A percentile compares a stretch with the other conserved stretches of the same genome.
phyloP scores from a whole-genome alignment of 495 filamentous ascomycete genomes.

The Daldinia decipiens region DNA sequence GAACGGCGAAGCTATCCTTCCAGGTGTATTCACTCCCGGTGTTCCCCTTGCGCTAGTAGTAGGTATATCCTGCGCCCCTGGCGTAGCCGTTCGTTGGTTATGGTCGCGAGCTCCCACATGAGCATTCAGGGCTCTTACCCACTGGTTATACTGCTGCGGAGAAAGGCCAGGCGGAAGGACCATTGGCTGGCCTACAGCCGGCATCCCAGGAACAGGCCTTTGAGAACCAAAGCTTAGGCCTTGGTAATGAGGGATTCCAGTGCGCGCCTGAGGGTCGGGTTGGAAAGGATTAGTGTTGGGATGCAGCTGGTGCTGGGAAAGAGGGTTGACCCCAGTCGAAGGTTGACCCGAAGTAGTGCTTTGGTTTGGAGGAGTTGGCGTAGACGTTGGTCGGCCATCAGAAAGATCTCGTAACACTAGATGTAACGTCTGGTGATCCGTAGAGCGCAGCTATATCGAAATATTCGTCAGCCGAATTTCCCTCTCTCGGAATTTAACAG shows the following conservation, averaged over 20 bases:
- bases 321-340: slow-evolving; percentile 10
- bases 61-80: slow-evolving; percentile 17
- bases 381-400: slow-evolving; percentile 46
- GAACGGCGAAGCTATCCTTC: slow-evolving; percentile 39
- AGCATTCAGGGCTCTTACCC: slow-evolving; percentile 37
- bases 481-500: background rate
- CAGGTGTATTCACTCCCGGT: slow-evolving; percentile 37
- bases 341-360: slow-evolving; percentile 26
- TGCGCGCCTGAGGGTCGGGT: slow-evolving; percentile 24
- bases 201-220: slow-evolving; percentile 27
- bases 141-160: slow-evolving; percentile 44
- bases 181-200: slow-evolving; percentile 31
- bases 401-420: slow-evolving; percentile 66
- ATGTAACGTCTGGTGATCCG: slow-evolving; percentile 66
- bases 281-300: slow-evolving; percentile 28
- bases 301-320: slow-evolving; percentile 32
- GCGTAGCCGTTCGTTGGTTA: slow-evolving; percentile 14
- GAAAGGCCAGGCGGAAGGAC: slow-evolving; percentile 20
- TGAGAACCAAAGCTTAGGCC: slow-evolving; percentile 34
- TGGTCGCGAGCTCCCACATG: slow-evolving; percentile 22
- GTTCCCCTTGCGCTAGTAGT: slow-evolving; percentile 6
- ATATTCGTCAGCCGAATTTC: slow-evolving; percentile 15
- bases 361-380: slow-evolving; percentile 38
- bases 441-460: slow-evolving; percentile 55
- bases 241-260: slow-evolving; percentile 28